phyloP scores from a whole-genome alignment of 1,284 basidiomycete genomes.

The Apiotrichum gamsii region DNA sequence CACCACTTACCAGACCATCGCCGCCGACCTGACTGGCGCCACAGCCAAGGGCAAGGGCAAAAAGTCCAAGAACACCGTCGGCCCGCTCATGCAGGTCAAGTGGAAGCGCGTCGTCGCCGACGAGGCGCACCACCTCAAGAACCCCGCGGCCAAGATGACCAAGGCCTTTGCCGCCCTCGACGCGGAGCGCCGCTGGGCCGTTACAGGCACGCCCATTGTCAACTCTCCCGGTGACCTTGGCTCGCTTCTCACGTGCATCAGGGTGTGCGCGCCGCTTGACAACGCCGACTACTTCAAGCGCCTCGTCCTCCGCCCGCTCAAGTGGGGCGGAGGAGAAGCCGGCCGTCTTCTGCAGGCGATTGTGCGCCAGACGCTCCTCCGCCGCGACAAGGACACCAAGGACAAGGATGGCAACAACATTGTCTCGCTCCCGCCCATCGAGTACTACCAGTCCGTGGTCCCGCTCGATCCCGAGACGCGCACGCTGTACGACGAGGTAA shows the following conservation, averaged over 20 bases:
- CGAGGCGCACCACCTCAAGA: conserved; percentile 80
- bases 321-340: conserved; percentile 59
- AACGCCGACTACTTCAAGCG: conserved; percentile 72
- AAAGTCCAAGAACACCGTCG: conserved; percentile 37
- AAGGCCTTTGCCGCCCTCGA: conserved; percentile 61
- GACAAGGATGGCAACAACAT: conserved; percentile 65
- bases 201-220: conserved; percentile 67
- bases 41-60: conserved; percentile 25
- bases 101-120: conserved; percentile 87
- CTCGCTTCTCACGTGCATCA: conserved; percentile 71
- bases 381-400: conserved; percentile 82
- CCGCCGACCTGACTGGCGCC: conserved; percentile 20
- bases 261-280: conserved; percentile 72
- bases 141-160: conserved; percentile 76
- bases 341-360: conserved; percentile 70
- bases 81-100: conserved; percentile 59
- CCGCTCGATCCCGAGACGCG: conserved; percentile 61
- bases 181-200: conserved; percentile 68
- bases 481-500: conserved; percentile 67
- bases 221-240: conserved; percentile 78
- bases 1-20: conserved; percentile 72
- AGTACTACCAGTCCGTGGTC: conserved; percentile 51
- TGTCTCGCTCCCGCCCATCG: conserved; percentile 67
- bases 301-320: conserved; percentile 64
- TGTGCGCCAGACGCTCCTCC: conserved; percentile 75